phyloP scores from a whole-genome alignment of 2,329 filamentous ascomycete species.

The Aureobasidium sp. region DNA sequence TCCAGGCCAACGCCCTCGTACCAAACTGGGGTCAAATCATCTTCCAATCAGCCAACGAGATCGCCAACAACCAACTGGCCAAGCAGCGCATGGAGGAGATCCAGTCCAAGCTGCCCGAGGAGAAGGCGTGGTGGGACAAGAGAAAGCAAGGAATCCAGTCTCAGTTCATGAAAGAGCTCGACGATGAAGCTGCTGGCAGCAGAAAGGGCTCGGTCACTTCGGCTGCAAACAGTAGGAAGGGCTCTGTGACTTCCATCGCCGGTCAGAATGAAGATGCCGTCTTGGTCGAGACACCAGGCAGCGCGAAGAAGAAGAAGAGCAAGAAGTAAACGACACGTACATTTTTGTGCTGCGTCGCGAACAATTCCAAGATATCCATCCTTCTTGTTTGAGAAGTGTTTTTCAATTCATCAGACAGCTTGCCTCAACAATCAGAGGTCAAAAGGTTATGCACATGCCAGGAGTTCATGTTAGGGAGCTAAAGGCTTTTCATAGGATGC shows the following conservation, averaged over 20 bases:
- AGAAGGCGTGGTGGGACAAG: constrained; percentile 91
- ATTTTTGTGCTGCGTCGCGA: background rate
- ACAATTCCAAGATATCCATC: background rate
- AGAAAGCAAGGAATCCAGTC: constrained; percentile 63
- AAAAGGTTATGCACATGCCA: background rate
- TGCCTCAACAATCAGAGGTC: background rate
- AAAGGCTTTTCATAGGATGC: background rate
- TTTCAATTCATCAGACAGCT: background rate
- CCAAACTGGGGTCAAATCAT: constrained; percentile 89
- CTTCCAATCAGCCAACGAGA: constrained; percentile 96
- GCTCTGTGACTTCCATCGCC: constrained; percentile 20
- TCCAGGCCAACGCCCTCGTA: constrained; percentile 78
- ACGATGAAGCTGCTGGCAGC: constrained; percentile 41
- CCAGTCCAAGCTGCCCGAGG: constrained; percentile 59
- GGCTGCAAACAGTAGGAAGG: constrained; percentile 21
- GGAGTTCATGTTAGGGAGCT: background rate
- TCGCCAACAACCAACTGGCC: constrained; percentile 73
- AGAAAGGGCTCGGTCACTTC: constrained; percentile 18
- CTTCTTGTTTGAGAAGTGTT: background rate
- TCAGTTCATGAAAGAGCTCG: constrained; percentile 78
- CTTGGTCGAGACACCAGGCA: constrained; percentile 57
- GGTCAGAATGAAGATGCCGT: constrained; percentile 60
- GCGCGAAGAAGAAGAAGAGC: constrained; percentile 50
- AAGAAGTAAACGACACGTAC: constrained; percentile 35
- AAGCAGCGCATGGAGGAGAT: constrained; percentile 69